Percentiles rank a stretch among this genome's conserved stretches.
phyloP scores from a whole-genome alignment of 1,139 yeast species.

The Candida anutae region DNA sequence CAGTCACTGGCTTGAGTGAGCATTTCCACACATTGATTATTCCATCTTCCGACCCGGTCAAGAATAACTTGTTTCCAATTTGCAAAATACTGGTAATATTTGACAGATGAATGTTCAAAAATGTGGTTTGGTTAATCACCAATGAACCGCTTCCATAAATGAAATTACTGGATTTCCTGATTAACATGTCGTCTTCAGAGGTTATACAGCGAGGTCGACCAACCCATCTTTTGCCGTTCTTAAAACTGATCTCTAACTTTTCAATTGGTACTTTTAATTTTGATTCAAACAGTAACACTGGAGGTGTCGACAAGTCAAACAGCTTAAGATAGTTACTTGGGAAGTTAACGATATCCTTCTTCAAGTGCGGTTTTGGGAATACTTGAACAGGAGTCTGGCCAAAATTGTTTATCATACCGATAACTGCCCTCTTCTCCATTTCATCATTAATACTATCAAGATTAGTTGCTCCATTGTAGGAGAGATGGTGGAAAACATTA shows the following conservation, averaged over 20 bases:
- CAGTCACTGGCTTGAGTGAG: conserved; percentile 14
- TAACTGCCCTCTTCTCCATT: conserved; percentile 62
- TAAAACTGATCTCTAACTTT: conserved; percentile 30
- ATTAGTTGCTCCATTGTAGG: conserved; percentile 77
- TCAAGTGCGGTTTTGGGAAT: conserved; percentile 58
- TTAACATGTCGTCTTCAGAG: conserved; percentile 30
- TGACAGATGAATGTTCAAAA: conserved; percentile 32
- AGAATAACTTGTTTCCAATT: conserved; percentile 29
- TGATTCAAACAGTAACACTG: conserved; percentile 29
- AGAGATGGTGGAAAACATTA: conserved; percentile 74
- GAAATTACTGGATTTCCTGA: conserved; percentile 26
- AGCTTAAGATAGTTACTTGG: conserved; percentile 27
- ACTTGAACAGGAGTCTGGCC: conserved; percentile 82
- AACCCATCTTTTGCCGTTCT: conserved; percentile 33
- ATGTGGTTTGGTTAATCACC: conserved; percentile 32
- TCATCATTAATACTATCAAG: conserved; percentile 66
- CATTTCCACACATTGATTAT: conserved; percentile 50
- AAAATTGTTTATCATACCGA: conserved; percentile 80
- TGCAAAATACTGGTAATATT: conserved; percentile 29
- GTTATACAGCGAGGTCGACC: conserved; percentile 35
- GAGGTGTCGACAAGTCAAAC: conserved; percentile 13
- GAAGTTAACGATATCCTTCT: conserved; percentile 30
- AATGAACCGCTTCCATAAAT: conserved; percentile 27
- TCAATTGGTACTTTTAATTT: conserved; percentile 27
- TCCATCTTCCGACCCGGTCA: conserved; percentile 53